Base-by-base conservation (phyloP, 768 basidiomycete genomes). In the Amanita jacksonii region DNA sequence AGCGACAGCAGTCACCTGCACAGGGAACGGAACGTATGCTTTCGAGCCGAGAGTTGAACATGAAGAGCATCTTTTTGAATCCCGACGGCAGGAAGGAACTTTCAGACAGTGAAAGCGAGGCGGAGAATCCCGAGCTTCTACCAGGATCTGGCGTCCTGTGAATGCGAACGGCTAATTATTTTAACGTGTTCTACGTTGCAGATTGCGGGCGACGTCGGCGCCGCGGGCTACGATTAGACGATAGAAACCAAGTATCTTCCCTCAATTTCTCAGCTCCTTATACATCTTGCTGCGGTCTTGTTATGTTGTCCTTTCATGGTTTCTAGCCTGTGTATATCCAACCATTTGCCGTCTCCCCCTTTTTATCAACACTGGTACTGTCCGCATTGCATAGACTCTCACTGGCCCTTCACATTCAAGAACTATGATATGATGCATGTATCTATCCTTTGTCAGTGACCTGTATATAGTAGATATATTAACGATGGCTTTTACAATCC, bases 41-140 rank as follows among this genome's bases (percentile, higher is more conserved):
- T 51, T 62, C 59, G 32, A 68, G 64, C 49, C 58, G 63, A 22
- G 68, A 67, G 56, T 45, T 68, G 53, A 66, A 68, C 45, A 66
- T 64, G 66, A 69, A 68, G 56, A 66, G 60, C 36, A 55, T 55
- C 47, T 61, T 54, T 53, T 56, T 49, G 57, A 64, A 54, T 47
- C 53, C 39, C 22, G 15, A 47, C 16, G 15, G 47, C 33, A 32
- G 25, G 9, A 20, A 38, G 23, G 43, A 39, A 48, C 35, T 33
- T n/a, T 37, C 39, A 35, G 50, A 41, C 10, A 54, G 53, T 32
- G 55, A 55, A 10, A 49, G 45, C 12, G 58, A 55, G 12, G 55
- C 55, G 15, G 53, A 48, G 18, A 49, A 45, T 32, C 57, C 57
- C 10, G 63, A 41, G 41, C 62, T 64, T 43, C 65, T 62, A 46